Evolutionary conservation across 139 green algal genomes (phyloP), one percentile per base, ranked within the genome.

Genomic region (Zygnema circumcarinatum): DNA sequence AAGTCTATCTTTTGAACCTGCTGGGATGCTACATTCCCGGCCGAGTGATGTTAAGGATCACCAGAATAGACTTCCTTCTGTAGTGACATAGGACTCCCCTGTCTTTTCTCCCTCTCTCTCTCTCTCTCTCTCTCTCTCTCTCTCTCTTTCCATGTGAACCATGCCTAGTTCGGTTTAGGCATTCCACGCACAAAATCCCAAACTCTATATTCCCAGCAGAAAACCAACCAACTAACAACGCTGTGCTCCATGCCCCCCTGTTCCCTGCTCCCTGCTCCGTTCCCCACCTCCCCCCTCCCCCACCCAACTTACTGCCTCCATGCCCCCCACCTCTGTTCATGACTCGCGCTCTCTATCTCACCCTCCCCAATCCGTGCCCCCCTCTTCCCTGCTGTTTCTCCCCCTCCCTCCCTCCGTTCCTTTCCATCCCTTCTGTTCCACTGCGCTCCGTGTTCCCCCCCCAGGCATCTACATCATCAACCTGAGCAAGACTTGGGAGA

Each of bases 401-500:
- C 22, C 20, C 21, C 20, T 36, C 68, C 68, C 0, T 16, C 68
- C 7, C 1, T 35, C 67, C 67, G 0, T 7, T 16, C 0, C n/a
- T n/a, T n/a, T n/a, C n/a, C n/a, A n/a, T n/a, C n/a, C n/a, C n/a
- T n/a, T n/a, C n/a, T 72, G 56, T 31, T 29, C 56, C 25, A 62
- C 47, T 62, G 7, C 47, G 7, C 47, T 62, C 47, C 47, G 7
- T 62, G 7, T 16, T 16, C 47, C 16, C 47, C 16, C 47, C 16
- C 3, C 87, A 91, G 87, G 97, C 83, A 98, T 99, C 88, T 98
- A 97, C 89, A 94, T 99, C 62, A 98, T 99, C 93, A 99, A 99
- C 95, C 94, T 99, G 91, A 94, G 94, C 87, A 98, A 98, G 94
- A 99, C 97, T 1, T 99, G 96, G 93, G 96, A 99, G 89, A 99